Evolutionary conservation across 2,329 filamentous ascomycete species (phyloP), one percentile per base, ranked within the genome.

Genomic region (Trichoderma sp.): DNA sequence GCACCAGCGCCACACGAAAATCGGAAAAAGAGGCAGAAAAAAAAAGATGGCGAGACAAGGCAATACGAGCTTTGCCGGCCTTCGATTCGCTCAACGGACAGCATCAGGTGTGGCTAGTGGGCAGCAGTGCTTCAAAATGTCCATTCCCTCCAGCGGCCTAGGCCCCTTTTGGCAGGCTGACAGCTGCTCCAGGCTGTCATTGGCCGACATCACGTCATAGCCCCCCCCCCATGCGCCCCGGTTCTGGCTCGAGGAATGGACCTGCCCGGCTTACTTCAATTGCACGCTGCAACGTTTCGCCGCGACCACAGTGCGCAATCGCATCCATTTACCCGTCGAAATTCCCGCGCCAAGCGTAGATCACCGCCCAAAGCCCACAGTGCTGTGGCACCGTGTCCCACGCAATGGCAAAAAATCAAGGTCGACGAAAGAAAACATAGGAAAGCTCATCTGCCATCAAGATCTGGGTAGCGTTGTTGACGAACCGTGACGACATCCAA

Each of bases 231-330:
- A 59, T 49, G 39, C 51, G 32, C 64, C 63, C 63, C 64, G 28
- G 18, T 37, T 13, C 13, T 13, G 32, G 32, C 32, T 34, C 32
- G 32, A 34, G 32, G 13, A 34, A 11, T 11, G 32, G 2, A 8
- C 39, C 16, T 8, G 39, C 16, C 39, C 39, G n/a, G 18, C 39
- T 43, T n/a, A n/a, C n/a, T n/a, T n/a, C n/a, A n/a, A n/a, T n/a
- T n/a, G n/a, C n/a, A n/a, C 39, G n/a, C 39, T 43, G 61, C 61
- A 66, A 66, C 61, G 61, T 66, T 66, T 66, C 61, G 51, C 61
- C 52, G 51, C 26, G 16, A 34, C 5, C 24, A 66, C 52, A 66
- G 61, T 66, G 61, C 51, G 61, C 30, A 37, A 5, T 21, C 18
- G 5, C 18, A 2, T 30, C 32, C 7, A n/a, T 55, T 43, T 49